Evolutionary conservation across 805 yeast genomes (phyloP).

Genomic region (Starmerella bombicola): DNA sequence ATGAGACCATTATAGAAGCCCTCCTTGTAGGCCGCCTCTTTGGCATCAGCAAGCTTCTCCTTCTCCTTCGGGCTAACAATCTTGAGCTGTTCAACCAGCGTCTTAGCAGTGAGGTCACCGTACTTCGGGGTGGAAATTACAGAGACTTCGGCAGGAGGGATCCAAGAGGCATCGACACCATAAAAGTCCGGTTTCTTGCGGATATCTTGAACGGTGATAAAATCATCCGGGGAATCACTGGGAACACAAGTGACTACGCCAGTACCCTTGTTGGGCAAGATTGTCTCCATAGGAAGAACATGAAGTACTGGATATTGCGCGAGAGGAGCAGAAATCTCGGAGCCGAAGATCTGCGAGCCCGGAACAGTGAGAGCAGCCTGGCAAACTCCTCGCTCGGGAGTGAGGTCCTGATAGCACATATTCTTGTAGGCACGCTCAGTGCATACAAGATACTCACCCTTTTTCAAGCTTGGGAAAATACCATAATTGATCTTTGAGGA

Average conservation of each 20-base stretch:
- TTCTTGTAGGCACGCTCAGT: constrained; percentile 94
- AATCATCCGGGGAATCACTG: constrained; percentile 98
- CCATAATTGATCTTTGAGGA: constrained; percentile 92
- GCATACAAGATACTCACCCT: constrained; percentile 61
- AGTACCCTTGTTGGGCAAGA: constrained; percentile 89
- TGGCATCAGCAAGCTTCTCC: constrained; percentile 76
- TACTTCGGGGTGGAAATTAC: constrained; percentile 70
- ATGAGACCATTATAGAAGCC: constrained; percentile 85
- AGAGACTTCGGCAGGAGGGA: constrained; percentile 36
- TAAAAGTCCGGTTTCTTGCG: constrained; percentile 84
- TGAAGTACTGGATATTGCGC: constrained; percentile 57
- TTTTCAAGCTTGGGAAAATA: constrained; percentile 68
- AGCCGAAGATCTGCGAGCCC: constrained; percentile 72
- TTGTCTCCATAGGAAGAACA: constrained; percentile 95
- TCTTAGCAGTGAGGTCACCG: constrained; percentile 81
- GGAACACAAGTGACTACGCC: constrained; percentile 99
- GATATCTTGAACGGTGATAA: constrained; percentile 70
- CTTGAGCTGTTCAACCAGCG: constrained; percentile 70
- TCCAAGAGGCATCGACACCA: constrained; percentile 74
- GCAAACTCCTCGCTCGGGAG: constrained; percentile 76
- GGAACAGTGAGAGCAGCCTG: constrained; percentile 44
- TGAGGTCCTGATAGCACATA: constrained; percentile 88
- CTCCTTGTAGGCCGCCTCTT: constrained; percentile 90
- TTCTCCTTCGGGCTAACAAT: constrained; percentile 91
- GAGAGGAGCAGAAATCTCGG: constrained; percentile 75